Base-by-base conservation (phyloP, 2,329 filamentous ascomycete genomes). In the Pseudogymnoascus sp. region DNA sequence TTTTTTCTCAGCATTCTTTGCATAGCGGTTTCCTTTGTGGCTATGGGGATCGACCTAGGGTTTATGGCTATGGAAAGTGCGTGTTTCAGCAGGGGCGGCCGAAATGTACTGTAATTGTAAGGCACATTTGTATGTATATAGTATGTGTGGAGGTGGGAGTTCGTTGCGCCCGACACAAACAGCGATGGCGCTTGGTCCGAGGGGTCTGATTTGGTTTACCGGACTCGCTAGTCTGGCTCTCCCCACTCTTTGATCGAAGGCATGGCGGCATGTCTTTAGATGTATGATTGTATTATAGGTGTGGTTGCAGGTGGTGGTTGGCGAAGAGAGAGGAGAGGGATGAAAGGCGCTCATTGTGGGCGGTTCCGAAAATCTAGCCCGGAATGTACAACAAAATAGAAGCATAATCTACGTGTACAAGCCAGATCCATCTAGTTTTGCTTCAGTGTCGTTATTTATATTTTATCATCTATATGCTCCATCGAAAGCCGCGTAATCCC, bases 401-500 rank as follows among this genome's bases (percentile, higher is more conserved):
- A 55, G 45, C 45, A 33, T 55, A 55, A 55, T 55, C 26, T 31
- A 55, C 26, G 4, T 33, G 45, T 55, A 55, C 16, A 33, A 55
- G 45, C 26, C 16, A 31, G 10, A 29, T 52, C 45, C 45, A 52
- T 19, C 8, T 26, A 19, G 4, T 52, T 19, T 3, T 31, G 10
- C 2, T 31, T 19, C 45, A 52, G 8, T 52, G 8, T 3, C 14
- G 8, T 31, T 14, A 55, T 55, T 33, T 55, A 55, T 55, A 55
- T 55, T 5, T 11, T 33, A 19, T 19, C 29, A 10, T 39, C 5
- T 23, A 60, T 60, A 39, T n/a, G 3, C 37, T 1, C 7, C 31
- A 1, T 21, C 55, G 38, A 63, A 12, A 65, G 19, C 21, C 63
- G 29, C 26, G 37, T 61, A 45, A 65, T 19, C 61, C 73, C 74